phyloP scores from a whole-genome alignment of 371 early-diverging fungal species.

The Sporodiniella umbellata region DNA sequence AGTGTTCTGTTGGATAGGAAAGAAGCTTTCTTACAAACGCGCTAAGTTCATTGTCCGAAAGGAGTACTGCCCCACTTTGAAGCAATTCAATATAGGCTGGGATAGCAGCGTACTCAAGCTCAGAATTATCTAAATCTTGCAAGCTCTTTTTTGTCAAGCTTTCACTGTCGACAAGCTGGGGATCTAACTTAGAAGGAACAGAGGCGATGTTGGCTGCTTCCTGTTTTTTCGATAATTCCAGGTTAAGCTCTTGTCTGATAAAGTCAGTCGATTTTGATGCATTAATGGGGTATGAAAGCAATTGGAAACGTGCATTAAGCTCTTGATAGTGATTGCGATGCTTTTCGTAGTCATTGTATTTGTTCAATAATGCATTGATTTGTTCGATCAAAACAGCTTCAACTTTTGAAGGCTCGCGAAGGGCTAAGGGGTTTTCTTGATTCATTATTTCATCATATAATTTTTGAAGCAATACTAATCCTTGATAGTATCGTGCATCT shows the following conservation, averaged over 20 bases:
- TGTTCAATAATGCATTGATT: slow-evolving; percentile 11
- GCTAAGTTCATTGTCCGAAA: neutral
- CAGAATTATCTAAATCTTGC: neutral
- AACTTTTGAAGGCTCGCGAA: slow-evolving; percentile 16
- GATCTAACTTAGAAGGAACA: slow-evolving; percentile 6
- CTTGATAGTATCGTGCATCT: too few relatives aligned
- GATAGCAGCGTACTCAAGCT: slow-evolving; percentile 10
- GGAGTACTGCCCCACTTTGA: neutral
- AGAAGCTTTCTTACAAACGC: slow-evolving; percentile 2
- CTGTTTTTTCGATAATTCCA: neutral
- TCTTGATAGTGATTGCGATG: slow-evolving; percentile 3
- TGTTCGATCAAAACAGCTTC: slow-evolving; percentile 20
- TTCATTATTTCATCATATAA: slow-evolving; percentile 1
- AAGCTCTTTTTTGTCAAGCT: slow-evolving; percentile 5
- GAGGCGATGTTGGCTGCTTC: neutral
- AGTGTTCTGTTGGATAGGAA: slow-evolving; percentile 6
- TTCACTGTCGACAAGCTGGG: slow-evolving; percentile 5
- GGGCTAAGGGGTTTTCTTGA: slow-evolving; percentile 4
- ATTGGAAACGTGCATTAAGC: slow-evolving; percentile 30
- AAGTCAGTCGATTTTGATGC: slow-evolving; percentile 14
- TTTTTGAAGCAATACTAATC: too few relatives aligned
- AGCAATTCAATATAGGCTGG: neutral
- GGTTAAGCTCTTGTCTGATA: slow-evolving; percentile 16
- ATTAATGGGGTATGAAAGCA: slow-evolving; percentile 32
- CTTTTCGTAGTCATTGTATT: neutral